Percentiles rank a stretch among this genome's conserved stretches.
phyloP scores from a whole-genome alignment of 2,329 filamentous ascomycete species.

The Colletotrichum tanaceti region DNA sequence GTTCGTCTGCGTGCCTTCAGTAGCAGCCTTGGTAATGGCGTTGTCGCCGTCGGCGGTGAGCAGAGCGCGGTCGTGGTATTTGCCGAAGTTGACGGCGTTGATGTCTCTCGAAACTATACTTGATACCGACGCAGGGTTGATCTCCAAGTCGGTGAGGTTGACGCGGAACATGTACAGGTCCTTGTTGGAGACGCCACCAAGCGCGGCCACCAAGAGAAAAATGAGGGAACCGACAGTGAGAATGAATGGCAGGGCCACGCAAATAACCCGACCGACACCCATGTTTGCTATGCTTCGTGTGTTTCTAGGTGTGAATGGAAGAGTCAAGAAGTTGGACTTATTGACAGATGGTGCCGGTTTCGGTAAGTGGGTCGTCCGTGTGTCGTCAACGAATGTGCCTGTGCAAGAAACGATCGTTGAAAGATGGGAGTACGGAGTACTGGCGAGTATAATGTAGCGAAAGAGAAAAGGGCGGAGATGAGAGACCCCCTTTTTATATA shows the following conservation, averaged over 20 bases:
- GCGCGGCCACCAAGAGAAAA: constrained; percentile 69
- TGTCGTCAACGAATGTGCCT: constrained; percentile 32
- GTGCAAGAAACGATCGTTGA: constrained; percentile 17
- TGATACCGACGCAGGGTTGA: constrained; percentile 54
- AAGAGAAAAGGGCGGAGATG: constrained; percentile 12
- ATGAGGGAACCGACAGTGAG: constrained; percentile 83
- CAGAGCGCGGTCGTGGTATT: constrained; percentile 51
- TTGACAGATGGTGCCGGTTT: constrained; percentile 11
- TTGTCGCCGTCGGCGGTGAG: constrained; percentile 40
- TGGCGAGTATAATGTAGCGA: constrained; percentile 6
- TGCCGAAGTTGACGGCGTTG: constrained; percentile 50
- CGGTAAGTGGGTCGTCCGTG: constrained; percentile 21
- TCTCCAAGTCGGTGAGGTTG: constrained; percentile 70
- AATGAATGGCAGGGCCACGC: constrained; percentile 87
- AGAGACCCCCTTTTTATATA: constrained; percentile 10
- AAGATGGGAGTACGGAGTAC: constrained; percentile 9
- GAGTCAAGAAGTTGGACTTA: constrained; percentile 3
- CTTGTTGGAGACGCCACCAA: constrained; percentile 68
- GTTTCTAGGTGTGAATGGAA: constrained; percentile 21
- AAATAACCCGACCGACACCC: constrained; percentile 81
- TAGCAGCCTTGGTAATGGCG: constrained; percentile 47
- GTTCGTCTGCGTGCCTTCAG: constrained; percentile 43
- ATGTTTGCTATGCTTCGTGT: constrained; percentile 52
- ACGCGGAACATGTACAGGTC: constrained; percentile 69
- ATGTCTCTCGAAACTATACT: constrained; percentile 40